phyloP scores from a whole-genome alignment of 805 yeast genomes.

The Metschnikowia peoriensis region DNA sequence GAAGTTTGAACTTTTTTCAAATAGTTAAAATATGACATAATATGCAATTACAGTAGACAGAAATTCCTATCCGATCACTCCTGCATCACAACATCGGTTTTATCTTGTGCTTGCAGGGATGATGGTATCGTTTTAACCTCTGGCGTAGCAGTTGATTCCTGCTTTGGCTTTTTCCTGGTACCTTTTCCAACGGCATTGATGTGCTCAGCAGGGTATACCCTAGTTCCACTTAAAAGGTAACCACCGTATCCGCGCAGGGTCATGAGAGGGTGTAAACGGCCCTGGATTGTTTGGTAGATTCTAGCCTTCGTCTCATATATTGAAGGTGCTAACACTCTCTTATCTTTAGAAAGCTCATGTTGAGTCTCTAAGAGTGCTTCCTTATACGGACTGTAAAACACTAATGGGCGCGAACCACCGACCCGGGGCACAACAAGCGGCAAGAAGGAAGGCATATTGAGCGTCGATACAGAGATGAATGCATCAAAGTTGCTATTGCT shows the following conservation, averaged over 20 bases:
- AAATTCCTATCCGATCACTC: not conserved
- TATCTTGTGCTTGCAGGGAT: not conserved
- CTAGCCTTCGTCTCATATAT: conserved; percentile 80
- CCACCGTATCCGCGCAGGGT: conserved; percentile 94
- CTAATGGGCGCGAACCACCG: conserved; percentile 86
- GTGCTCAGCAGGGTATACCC: conserved; percentile 69
- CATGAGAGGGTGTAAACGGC: conserved; percentile 94
- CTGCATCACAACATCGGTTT: not conserved
- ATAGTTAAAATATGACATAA: not conserved
- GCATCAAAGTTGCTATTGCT: conserved; percentile 65
- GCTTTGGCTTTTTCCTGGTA: conserved; percentile 37
- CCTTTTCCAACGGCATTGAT: conserved; percentile 72
- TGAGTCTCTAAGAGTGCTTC: conserved; percentile 76
- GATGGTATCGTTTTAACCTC: conserved; percentile 2
- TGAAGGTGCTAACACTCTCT: conserved; percentile 76
- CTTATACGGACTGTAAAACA: conserved; percentile 76
- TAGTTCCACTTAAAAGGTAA: conserved; percentile 70
- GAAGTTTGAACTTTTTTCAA: not conserved
- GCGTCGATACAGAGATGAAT: conserved; percentile 67
- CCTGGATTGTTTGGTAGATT: conserved; percentile 88
- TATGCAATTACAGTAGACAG: not conserved
- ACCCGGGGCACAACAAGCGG: conserved; percentile 60
- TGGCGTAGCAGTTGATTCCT: conserved; percentile 11
- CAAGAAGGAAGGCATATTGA: conserved; percentile 64
- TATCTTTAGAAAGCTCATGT: conserved; percentile 62